Conservation (phyloP, 495 filamentous ascomycete species). For the Penicillium soppii region DNA sequence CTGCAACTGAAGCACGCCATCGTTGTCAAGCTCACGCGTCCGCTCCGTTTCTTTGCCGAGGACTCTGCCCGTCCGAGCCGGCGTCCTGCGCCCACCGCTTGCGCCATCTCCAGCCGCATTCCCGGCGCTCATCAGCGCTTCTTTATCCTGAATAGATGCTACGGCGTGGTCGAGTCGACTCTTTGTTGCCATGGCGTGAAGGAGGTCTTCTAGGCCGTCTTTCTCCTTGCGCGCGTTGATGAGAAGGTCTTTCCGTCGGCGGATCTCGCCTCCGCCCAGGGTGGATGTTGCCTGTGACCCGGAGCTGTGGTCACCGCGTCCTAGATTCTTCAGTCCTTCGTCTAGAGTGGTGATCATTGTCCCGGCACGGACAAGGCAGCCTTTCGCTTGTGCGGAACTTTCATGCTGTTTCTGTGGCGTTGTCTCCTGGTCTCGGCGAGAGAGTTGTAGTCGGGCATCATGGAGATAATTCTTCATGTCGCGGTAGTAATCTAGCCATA, state of each 20-base stretch:
- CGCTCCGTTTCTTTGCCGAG: constrained; percentile 86
- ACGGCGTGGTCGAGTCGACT: constrained; percentile 45
- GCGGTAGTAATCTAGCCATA: constrained; percentile 84
- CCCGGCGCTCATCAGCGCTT: constrained; percentile 41
- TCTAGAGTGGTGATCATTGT: constrained; percentile 66
- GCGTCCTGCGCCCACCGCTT: constrained; percentile 21
- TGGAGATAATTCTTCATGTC: constrained; percentile 83
- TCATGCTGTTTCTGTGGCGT: constrained; percentile 70
- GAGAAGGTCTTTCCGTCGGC: constrained; percentile 76
- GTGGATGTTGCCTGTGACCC: constrained; percentile 16
- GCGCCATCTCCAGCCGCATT: constrained; percentile 3
- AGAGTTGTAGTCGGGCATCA: constrained; percentile 73
- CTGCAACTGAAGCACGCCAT: constrained; percentile 84
- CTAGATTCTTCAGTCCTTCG: constrained; percentile 61
- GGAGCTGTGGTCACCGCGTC: constrained; percentile 10
- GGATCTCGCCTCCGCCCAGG: constrained; percentile 84
- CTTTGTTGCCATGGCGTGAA: constrained; percentile 68
- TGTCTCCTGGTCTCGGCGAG: constrained; percentile 70
- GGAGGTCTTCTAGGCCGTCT: constrained; percentile 80
- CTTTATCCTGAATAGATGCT: constrained; percentile 56
- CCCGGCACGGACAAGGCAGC: constrained; percentile 71
- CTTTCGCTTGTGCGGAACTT: constrained; percentile 78
- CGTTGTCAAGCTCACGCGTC: constrained; percentile 88
- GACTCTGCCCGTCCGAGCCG: constrained; percentile 58
- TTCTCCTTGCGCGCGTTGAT: constrained; percentile 76